Evolutionary conservation across 345 rosid genomes (phyloP), one percentile per base, ranked within the genome.

Genomic region (Eutrema heterophyllum): DNA sequence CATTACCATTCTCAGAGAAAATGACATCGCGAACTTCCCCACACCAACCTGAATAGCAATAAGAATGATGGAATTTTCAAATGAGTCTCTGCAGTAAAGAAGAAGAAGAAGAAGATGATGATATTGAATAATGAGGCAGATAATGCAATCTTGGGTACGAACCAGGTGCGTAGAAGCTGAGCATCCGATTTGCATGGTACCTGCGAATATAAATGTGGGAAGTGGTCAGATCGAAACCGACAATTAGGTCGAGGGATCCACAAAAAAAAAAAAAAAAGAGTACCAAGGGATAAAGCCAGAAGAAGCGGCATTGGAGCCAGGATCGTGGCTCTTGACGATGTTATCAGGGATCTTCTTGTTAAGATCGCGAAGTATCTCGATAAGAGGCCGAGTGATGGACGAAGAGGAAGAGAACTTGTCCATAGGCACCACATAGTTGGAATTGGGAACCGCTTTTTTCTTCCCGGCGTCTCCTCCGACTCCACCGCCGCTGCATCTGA

Each of bases 91-190:
- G 27, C 7, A 44, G 32, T 21, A 12, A 18, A 49, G 53, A 49
- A 48, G 16, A 11, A 60, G 58, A 53, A 27, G 16, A 11, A 59
- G 58, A 53, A 12, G 35, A 57, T 0, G 70, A 16, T 43, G 7
- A 10, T 18, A 8, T 15, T 9, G 38, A 32, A 7, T 7, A 53
- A 49, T 5, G 40, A 57, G 44, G 9, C 3, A 39, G 16, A 38
- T 18, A 12, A 69, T 11, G 63, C 55, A 62, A 81, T 40, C 13
- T 48, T 35, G 13, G 8, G 12, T 45, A 81, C 89, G 60, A 72
- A 92, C 98, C 98, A 29, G 98, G 96, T 29, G 98, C 98, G 61
- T 85, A 89, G 87, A 94, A 94, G 88, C 98, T 94, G 67, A 94
- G 64, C 98, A 94, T 94, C 68, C 97, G 90, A 75, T 94, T 94